Evolutionary conservation across 2,329 filamentous ascomycete genomes (phyloP), one percentile per base, ranked within the genome.

Genomic region (Fusarium poae): DNA sequence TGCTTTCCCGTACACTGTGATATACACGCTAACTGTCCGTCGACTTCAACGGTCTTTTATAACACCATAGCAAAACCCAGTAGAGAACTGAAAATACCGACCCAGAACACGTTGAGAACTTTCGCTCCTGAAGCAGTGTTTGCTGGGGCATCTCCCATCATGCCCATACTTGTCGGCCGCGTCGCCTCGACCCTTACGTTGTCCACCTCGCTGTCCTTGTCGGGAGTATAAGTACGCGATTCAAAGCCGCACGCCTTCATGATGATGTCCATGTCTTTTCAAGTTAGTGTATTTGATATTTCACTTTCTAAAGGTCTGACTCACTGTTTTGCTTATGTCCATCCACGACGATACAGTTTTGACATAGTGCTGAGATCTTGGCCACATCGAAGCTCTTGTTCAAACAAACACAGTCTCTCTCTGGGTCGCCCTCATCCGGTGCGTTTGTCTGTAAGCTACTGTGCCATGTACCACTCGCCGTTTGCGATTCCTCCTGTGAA

Each of bases 311-410:
- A 23, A 13, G 1, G 32, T 6, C 5, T 6, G 5, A 73, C 78
- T 70, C 65, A 80, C 79, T 76, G 30, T 75, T 79, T 13, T 75
- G 69, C 25, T 66, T 55, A 57, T 78, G 72, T 1, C 76, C 76
- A 20, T 75, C 71, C 59, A 76, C 67, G 7, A 68, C 55, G 35
- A 82, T 78, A 59, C 80, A 82, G 53, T 79, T 78, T 20, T 79
- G 74, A 40, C 80, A 82, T 11, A 81, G 67, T 2, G 74, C 79
- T 8, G 79, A 77, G n/a, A 82, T 65, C 37, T 72, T 64, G 34
- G 76, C 72, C 15, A 82, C 80, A 45, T 82, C 73, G 52, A 82
- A 82, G 66, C 80, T 82, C 54, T 72, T 67, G 52, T 82, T 81
- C 10, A 65, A 51, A 51, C 80, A 82, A 6, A 81, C 77, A 52